These are phyloP conservation scores for Bigelowiella natans DNA, from an alignment of 78 protist species.

Conservation along the genomic window DNA sequence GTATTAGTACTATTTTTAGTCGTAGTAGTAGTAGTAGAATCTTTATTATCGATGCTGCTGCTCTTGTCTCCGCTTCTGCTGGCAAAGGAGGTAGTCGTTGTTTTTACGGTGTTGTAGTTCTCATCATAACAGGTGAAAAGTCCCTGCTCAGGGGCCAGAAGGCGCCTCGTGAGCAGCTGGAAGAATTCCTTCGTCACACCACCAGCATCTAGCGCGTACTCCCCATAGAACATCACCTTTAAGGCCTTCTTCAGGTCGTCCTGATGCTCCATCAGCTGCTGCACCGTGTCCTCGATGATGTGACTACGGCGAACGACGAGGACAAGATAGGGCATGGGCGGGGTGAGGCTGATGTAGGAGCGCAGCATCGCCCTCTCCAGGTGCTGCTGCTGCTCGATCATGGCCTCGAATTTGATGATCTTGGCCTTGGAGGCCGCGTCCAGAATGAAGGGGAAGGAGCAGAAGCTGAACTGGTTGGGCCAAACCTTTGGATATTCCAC, in stretches of 20 bases:
- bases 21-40: too few relatives aligned
- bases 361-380: background rate
- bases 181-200: constrained; percentile 93
- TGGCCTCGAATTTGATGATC: background rate
- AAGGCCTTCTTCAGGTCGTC: background rate
- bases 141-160: constrained; percentile 71
- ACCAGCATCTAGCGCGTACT: constrained; percentile 93
- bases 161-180: constrained; percentile 64
- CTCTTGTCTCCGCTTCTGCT: too few relatives aligned
- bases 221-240: constrained; percentile 61
- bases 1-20: too few relatives aligned
- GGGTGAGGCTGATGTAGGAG: background rate
- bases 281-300: constrained; percentile 60
- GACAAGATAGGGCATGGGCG: constrained; percentile 22
- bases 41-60: too few relatives aligned
- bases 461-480: background rate
- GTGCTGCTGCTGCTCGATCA: background rate
- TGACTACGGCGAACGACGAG: constrained; percentile 58
- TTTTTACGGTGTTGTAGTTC: too few relatives aligned
- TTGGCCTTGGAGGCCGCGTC: background rate
- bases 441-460: background rate
- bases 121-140: constrained; percentile 47
- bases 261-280: constrained; percentile 29
- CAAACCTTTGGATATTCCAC: background rate
- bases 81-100: too few relatives aligned